A percentile compares a stretch with the other conserved stretches of the same genome.
These are phyloP conservation scores for Trichoderma sp. DNA, from an alignment of 2,329 filamentous ascomycete genomes.

Conservation along the genomic window DNA sequence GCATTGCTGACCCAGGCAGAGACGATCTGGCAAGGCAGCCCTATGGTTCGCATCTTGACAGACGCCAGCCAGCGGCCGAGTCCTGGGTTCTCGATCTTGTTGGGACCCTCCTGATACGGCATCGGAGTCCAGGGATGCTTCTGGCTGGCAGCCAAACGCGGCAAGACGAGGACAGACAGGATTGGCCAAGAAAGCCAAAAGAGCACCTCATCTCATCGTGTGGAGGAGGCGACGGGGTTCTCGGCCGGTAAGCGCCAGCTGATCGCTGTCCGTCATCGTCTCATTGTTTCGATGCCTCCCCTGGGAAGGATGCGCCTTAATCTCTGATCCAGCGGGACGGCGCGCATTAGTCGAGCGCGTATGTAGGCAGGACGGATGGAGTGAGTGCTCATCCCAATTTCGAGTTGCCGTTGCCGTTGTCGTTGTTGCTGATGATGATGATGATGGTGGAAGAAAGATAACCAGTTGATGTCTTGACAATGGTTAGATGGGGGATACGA, in stretches of 20 bases:
- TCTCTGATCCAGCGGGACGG: slow-evolving; percentile 26
- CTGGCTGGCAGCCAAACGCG: slow-evolving; percentile 14
- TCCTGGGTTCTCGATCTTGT: slow-evolving; percentile 15
- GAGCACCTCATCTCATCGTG: neutral
- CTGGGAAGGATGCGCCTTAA: slow-evolving; percentile 12
- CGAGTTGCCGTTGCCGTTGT: neutral
- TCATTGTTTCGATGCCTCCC: slow-evolving; percentile 5
- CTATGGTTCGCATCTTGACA: slow-evolving; percentile 28
- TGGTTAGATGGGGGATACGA: neutral
- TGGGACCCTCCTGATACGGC: slow-evolving; percentile 20
- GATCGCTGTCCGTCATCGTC: slow-evolving; percentile 18
- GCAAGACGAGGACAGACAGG: neutral
- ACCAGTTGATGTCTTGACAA: neutral
- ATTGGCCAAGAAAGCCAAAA: neutral
- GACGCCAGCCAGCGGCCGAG: slow-evolving; percentile 16
- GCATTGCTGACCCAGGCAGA: slow-evolving; percentile 36
- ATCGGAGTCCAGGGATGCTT: neutral
- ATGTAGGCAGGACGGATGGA: slow-evolving; percentile 7
- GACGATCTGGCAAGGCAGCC: slow-evolving; percentile 30
- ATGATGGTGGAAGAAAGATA: neutral
- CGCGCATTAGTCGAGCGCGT: slow-evolving; percentile 21
- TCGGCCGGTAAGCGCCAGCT: slow-evolving; percentile 14
- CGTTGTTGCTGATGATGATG: neutral
- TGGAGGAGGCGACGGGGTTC: neutral
- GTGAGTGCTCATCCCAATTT: slow-evolving; percentile 7